Evolutionary conservation across 106 monocot genomes (phyloP).

Genomic region (Hemerocallis citrina): DNA sequence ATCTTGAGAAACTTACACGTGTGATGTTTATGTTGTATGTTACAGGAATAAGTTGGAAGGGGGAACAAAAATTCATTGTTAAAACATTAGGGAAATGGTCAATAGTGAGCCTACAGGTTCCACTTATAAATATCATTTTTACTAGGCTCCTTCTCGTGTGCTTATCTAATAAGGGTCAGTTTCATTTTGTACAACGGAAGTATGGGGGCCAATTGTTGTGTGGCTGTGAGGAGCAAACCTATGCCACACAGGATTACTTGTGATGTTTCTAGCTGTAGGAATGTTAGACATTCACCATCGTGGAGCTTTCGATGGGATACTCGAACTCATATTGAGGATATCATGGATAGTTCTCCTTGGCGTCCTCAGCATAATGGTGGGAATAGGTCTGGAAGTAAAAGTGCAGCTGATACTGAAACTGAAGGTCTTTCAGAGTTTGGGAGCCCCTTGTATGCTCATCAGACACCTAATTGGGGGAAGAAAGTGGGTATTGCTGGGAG

Average conservation of each 20-base stretch:
- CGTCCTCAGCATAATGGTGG: constrained; percentile 41
- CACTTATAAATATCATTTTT: background rate
- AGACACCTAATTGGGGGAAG: constrained; percentile 2
- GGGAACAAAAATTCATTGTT: too few relatives aligned
- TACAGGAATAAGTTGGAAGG: constrained; percentile 4
- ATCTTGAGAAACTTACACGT: background rate
- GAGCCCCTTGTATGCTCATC: background rate
- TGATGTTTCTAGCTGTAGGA: constrained; percentile 48
- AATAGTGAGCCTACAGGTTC: background rate
- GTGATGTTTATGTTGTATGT: constrained; percentile 2
- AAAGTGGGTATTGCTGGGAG: background rate
- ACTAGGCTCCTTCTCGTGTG: background rate
- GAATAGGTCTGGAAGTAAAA: constrained; percentile 43
- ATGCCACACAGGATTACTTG: constrained; percentile 10
- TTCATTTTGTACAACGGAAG: too few relatives aligned
- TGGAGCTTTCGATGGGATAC: constrained; percentile 94
- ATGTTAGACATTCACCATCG: constrained; percentile 71
- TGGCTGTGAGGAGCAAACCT: constrained; percentile 39
- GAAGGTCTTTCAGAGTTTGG: constrained; percentile 20
- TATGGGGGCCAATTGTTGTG: constrained; percentile 93
- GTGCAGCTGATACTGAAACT: constrained; percentile 28
- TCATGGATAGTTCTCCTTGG: constrained; percentile 25
- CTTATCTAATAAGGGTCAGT: background rate
- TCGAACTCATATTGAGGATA: constrained; percentile 81
- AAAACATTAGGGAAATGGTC: too few relatives aligned